Evolutionary conservation across 2,329 filamentous ascomycete species (phyloP), one percentile per base, ranked within the genome.

Genomic region (Apiospora sp.): DNA sequence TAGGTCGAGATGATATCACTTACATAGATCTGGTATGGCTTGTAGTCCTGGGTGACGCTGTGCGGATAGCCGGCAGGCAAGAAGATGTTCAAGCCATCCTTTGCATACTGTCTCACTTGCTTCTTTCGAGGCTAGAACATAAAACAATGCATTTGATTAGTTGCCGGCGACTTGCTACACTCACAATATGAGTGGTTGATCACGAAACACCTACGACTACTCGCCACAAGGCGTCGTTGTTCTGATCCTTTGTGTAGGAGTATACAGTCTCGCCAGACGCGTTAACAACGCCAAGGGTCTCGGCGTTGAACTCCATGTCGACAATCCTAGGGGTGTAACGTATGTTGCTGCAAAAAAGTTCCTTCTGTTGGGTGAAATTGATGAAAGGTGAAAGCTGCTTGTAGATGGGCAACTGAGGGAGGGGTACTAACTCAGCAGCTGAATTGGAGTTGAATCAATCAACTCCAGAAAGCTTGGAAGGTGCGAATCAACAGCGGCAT

Each of bases 61-160:
- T 95, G 90, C 0, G 95, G 95, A 81, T 92, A 98, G n/a, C 95
- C 95, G 1, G 93, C 91, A 0, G 95, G 95, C 0, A 98, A 87
- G 80, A 98, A 97, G 41, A 95, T 89, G 76, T 94, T 91, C 58
- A 95, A 80, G 12, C 86, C 72, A 22, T 80, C 80, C 74, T 85
- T 86, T 74, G 73, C 74, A 67, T 75, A 75, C 72, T 74, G 73
- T 68, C 75, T 75, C 3, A 64, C 71, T 22, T 76, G 76, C 68
- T 76, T 72, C 73, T 75, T 75, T n/a, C 75, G 75, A 37, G 68
- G 58, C 74, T 74, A 43, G 16, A 22, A 6, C 37, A 27, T 3
- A 7, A 69, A 30, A 48, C 14, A 22, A 41, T n/a, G 16, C 5
- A 22, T 34, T 6, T 14, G 43, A 19, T 69, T 24, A 69, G 67